Evolutionary conservation across 805 yeast species (phyloP).

Genomic region (Clavispora carvajalis): DNA sequence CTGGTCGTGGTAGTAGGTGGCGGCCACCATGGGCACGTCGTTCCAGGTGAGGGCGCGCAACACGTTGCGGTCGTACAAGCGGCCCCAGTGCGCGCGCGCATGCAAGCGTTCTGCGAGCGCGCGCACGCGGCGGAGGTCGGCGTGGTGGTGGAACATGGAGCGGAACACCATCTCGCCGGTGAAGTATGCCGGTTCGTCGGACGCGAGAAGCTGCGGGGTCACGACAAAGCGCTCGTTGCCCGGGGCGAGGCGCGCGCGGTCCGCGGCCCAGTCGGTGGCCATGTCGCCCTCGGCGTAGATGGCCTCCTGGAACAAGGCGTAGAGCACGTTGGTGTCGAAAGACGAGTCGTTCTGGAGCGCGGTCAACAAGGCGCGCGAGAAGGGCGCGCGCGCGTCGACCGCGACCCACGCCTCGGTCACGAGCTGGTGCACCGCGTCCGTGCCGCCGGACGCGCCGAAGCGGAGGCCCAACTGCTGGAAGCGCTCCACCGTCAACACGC

Average conservation of each 20-base stretch:
- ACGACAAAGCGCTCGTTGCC: constrained; percentile 24
- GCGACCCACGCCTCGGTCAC: constrained; percentile 39
- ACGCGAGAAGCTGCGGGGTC: constrained; percentile 4
- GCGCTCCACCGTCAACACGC: constrained; percentile 43
- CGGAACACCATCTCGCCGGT: constrained; percentile 55
- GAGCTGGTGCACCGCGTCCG: constrained; percentile 42
- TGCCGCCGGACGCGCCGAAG: constrained; percentile 49
- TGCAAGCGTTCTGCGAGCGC: constrained; percentile 37
- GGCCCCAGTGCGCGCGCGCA: constrained; percentile 29
- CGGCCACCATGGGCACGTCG: constrained; percentile 44
- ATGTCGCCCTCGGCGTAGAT: constrained; percentile 41
- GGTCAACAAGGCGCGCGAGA: constrained; percentile 34
- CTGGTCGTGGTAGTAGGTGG: constrained; percentile 44
- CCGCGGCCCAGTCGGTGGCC: constrained; percentile 46
- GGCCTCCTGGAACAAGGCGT: constrained; percentile 55
- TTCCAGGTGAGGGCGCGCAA: constrained; percentile 27
- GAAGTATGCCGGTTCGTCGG: constrained; percentile 31
- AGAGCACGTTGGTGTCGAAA: constrained; percentile 51
- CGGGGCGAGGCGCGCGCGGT: constrained; percentile 25
- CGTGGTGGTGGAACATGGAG: constrained; percentile 46
- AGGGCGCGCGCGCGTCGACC: constrained; percentile 26
- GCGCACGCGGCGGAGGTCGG: constrained; percentile 36
- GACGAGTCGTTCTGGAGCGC: constrained; percentile 28
- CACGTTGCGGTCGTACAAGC: constrained; percentile 28
- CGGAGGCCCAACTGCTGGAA: constrained; percentile 49